Base-by-base conservation (phyloP, 2,329 filamentous ascomycete species). In the Daldinia eschscholtzii region DNA sequence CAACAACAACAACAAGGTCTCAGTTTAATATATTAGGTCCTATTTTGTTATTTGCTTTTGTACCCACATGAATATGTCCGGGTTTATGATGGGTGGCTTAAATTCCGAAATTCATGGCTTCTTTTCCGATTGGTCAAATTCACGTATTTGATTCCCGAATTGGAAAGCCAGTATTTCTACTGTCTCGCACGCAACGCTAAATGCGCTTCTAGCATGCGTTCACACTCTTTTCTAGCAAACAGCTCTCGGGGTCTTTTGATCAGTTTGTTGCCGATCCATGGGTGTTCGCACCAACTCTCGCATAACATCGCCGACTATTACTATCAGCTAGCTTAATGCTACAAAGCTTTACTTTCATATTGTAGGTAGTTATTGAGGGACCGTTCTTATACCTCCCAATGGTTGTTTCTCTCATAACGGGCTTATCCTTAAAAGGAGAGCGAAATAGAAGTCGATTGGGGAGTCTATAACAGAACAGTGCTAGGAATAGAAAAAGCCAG, bases 101-200 rank as follows among this genome's bases (percentile, higher is more conserved):
- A 44, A 44, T 39, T 33, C 23, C 48, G 50, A 61, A 33, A 33
- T 28, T 15, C 35, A 18, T 42, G 57, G 53, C 42, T 33, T 59
- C 41, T 23, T 39, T 57, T 65, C 65, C 37, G 65, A 68, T 65
- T 61, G 65, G 65, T 37, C 33, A 18, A 12, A 26, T 41, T 30
- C 13, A 30, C 12, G 30, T 41, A 60, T 60, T 39, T 39, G 23
- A 41, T 57, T 61, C 65, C 65, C 53, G 52, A 68, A 68, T 57
- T 20, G 65, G 65, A 58, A 68, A 56, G 50, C 57, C 48, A 63
- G 58, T 52, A 12, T 30, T 30, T 30, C 0, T 52, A 52, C 46
- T 33, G 46, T 42, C 15, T 42, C 13, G 7, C 41, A 18, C 15
- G 7, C n/a, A 18, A 20, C 6, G 41, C 41, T 20, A 42, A 42